Evolutionary conservation across 2,329 filamentous ascomycete species (phyloP).

Genomic region (Rhynchosporium secalis): DNA sequence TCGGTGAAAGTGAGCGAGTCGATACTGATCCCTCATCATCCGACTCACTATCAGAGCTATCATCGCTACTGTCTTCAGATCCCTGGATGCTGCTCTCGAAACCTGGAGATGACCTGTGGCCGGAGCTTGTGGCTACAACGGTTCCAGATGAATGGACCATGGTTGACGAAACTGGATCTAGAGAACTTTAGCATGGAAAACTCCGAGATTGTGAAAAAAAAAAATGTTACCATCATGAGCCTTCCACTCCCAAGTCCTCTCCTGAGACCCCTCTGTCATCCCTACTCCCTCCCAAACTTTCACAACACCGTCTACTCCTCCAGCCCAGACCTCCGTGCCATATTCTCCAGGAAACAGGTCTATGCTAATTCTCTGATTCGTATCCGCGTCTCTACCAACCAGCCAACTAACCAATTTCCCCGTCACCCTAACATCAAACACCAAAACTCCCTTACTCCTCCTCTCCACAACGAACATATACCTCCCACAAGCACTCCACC

Average conservation of each 20-base stretch:
- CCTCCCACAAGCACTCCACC: constrained; percentile 63
- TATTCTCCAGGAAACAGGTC: constrained; percentile 53
- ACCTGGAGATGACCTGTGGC: constrained; percentile 31
- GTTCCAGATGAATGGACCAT: constrained; percentile 38
- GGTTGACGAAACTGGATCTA: constrained; percentile 38
- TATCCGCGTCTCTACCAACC: constrained; percentile 49
- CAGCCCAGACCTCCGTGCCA: constrained; percentile 64
- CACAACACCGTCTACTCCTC: constrained; percentile 54
- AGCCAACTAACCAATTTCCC: constrained; percentile 57
- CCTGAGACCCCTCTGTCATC: constrained; percentile 43
- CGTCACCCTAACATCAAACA: constrained; percentile 63
- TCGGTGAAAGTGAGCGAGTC: neutral
- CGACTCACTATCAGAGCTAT: constrained; percentile 20
- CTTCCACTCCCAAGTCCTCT: constrained; percentile 38
- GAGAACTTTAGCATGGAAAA: constrained; percentile 12
- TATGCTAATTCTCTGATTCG: constrained; percentile 57
- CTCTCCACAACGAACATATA: constrained; percentile 65
- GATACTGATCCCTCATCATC: constrained; percentile 13
- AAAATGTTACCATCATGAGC: constrained; percentile 38
- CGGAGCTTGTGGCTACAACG: constrained; percentile 40
- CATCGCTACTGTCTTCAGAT: constrained; percentile 22
- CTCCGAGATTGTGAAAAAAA: neutral
- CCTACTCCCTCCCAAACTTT: constrained; percentile 61
- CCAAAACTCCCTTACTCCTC: constrained; percentile 53
- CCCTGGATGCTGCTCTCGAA: constrained; percentile 10